Percentiles rank a stretch among this genome's conserved stretches.
Conservation (phyloP, 192 early-diverging fungal species). For the Phycomyces blakesleeanus region DNA sequence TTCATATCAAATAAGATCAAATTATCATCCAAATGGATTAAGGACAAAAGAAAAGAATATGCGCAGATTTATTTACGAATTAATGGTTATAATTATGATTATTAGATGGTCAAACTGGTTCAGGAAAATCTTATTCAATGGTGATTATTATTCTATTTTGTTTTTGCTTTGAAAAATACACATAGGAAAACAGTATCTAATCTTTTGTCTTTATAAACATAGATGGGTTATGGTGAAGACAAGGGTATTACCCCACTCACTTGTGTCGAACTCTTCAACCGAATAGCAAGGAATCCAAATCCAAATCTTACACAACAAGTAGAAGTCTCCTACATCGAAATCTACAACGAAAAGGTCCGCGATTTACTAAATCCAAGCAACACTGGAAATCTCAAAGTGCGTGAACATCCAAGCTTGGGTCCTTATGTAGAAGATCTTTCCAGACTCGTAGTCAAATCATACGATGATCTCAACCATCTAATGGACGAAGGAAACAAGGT, state of each 20-base stretch:
- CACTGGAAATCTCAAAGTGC: conserved; percentile 73
- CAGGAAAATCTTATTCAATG: conserved; percentile 73
- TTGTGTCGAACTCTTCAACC: conserved; percentile 75
- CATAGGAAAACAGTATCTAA: neutral
- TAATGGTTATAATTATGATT: no score
- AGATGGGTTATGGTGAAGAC: conserved; percentile 71
- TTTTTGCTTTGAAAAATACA: conserved; percentile 9
- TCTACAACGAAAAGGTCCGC: conserved; percentile 82
- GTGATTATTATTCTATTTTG: conserved; percentile 27
- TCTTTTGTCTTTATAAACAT: neutral
- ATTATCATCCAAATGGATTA: no score
- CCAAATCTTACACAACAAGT: conserved; percentile 55
- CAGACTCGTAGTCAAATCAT: conserved; percentile 74
- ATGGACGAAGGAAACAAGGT: conserved; percentile 82
- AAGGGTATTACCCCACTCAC: conserved; percentile 84
- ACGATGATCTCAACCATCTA: conserved; percentile 63
- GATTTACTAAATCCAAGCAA: conserved; percentile 78
- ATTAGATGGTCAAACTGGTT: conserved; percentile 77
- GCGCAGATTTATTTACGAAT: no score
- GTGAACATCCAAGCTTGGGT: conserved; percentile 73
- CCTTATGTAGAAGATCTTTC: conserved; percentile 94
- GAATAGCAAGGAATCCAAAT: conserved; percentile 47
- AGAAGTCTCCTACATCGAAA: conserved; percentile 88
- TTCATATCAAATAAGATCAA: neutral
- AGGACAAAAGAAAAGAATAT: no score